phyloP scores from a whole-genome alignment of 495 filamentous ascomycete genomes.

The Talaromyces liani region DNA sequence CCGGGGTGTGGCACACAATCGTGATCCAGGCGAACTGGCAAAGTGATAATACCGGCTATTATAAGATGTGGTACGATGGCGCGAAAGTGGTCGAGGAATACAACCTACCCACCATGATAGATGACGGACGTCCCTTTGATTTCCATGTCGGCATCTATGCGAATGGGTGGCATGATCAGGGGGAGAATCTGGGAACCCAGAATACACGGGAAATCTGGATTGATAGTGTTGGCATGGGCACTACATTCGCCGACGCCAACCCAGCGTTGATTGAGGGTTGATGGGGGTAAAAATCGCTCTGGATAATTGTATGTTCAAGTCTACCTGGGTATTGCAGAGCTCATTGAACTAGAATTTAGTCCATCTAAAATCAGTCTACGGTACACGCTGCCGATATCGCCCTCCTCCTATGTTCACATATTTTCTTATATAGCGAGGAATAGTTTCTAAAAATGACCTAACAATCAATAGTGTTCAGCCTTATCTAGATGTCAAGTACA shows the following conservation, averaged over 20 bases:
- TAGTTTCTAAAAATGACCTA: no score
- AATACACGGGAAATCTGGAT: constrained; percentile 44
- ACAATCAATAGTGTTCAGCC: no score
- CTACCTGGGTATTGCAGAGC: background rate
- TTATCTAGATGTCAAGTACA: no score
- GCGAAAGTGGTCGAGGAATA: constrained; percentile 36
- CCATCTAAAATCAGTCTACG: no score
- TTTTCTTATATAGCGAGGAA: no score
- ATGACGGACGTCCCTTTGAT: constrained; percentile 38
- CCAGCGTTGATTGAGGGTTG: constrained; percentile 6
- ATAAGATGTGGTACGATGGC: constrained; percentile 46
- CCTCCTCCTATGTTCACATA: no score
- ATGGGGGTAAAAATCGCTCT: background rate
- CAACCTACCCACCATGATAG: constrained; percentile 37
- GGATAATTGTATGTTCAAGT: background rate
- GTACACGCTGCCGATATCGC: no score
- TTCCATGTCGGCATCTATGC: constrained; percentile 50
- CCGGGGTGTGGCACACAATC: constrained; percentile 43
- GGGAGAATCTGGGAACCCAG: constrained; percentile 35
- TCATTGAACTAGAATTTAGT: background rate
- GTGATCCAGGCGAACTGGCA: constrained; percentile 43
- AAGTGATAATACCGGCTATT: constrained; percentile 37
- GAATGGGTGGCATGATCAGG: constrained; percentile 48
- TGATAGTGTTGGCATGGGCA: constrained; percentile 45
- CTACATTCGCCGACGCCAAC: constrained; percentile 40